Conservation (phyloP, 2,329 filamentous ascomycete species). For the Aspergillus sclerotialis region DNA sequence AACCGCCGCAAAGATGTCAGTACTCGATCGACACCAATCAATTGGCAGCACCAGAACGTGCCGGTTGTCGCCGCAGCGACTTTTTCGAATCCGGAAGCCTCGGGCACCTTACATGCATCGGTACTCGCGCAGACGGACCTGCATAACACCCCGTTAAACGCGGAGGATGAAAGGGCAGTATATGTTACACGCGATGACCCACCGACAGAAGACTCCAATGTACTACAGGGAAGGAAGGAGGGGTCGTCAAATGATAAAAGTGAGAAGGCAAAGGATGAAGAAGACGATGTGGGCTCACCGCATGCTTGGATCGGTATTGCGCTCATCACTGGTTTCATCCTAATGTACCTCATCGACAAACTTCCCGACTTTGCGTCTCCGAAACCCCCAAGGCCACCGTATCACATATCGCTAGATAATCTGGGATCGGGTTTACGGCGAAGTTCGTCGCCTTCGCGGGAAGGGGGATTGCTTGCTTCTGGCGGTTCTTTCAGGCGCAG, state of each 20-base stretch:
- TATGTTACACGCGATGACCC: constrained; percentile 17
- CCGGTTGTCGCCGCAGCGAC: constrained; percentile 10
- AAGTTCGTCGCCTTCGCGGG: constrained; percentile 34
- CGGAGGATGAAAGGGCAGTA: constrained; percentile 7
- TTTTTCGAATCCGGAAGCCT: constrained; percentile 1
- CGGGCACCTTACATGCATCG: neutral
- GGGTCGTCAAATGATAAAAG: constrained; percentile 31
- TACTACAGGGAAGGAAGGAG: constrained; percentile 17
- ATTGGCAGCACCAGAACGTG: constrained; percentile 21
- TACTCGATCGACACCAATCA: constrained; percentile 18
- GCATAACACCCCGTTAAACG: neutral
- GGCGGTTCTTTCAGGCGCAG: constrained; percentile 27
- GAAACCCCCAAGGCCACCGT: constrained; percentile 59
- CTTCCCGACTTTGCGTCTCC: constrained; percentile 68
- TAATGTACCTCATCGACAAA: constrained; percentile 95
- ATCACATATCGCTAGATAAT: constrained; percentile 84
- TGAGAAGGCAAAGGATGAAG: constrained; percentile 28
- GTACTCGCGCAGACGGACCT: constrained; percentile 1
- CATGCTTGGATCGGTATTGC: constrained; percentile 81
- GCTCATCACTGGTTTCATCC: constrained; percentile 77
- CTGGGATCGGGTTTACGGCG: constrained; percentile 52
- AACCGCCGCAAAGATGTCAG: constrained; percentile 24
- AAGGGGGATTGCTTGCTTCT: constrained; percentile 30
- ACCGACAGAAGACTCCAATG: constrained; percentile 4
- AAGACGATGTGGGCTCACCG: constrained; percentile 44